phyloP scores from a whole-genome alignment of 2,329 filamentous ascomycete genomes.

The Gaeumannomyces tritici region DNA sequence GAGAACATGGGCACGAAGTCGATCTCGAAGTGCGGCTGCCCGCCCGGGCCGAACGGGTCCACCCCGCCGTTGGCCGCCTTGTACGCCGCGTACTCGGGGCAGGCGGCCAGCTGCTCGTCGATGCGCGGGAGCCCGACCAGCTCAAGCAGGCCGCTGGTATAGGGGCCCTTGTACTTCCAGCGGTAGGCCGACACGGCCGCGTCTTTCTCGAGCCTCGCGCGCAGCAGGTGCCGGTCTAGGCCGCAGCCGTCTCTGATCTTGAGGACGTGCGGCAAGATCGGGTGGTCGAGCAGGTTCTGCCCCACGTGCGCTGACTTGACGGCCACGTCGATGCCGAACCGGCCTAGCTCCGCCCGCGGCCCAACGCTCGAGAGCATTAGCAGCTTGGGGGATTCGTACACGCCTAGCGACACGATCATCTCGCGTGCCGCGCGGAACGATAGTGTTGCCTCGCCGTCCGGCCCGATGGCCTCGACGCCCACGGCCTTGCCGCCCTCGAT shows the following conservation, averaged over 20 bases:
- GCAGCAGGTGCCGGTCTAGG: slow-evolving; percentile 30
- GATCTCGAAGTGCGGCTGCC: slow-evolving; percentile 52
- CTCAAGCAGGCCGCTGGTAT: slow-evolving; percentile 31
- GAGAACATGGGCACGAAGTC: slow-evolving; percentile 52
- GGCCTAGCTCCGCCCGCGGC: slow-evolving; percentile 38
- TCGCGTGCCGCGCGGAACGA: slow-evolving; percentile 26
- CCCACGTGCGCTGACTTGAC: slow-evolving; percentile 53
- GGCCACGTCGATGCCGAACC: slow-evolving; percentile 41
- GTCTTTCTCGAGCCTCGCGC: slow-evolving; percentile 22
- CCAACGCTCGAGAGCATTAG: slow-evolving; percentile 58
- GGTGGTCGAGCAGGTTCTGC: slow-evolving; percentile 54
- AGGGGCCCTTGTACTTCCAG: slow-evolving; percentile 25
- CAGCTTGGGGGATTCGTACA: slow-evolving; percentile 55
- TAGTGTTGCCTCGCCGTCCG: slow-evolving; percentile 25
- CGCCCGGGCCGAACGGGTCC: slow-evolving; percentile 43
- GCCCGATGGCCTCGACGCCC: slow-evolving; percentile 36
- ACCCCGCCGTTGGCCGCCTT: slow-evolving; percentile 30
- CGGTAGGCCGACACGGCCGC: slow-evolving; percentile 25
- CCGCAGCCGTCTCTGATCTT: slow-evolving; percentile 29
- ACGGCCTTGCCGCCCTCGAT: slow-evolving; percentile 33
- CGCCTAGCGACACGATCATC: slow-evolving; percentile 38
- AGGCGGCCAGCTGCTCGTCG: slow-evolving; percentile 40
- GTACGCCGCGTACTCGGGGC: slow-evolving; percentile 32
- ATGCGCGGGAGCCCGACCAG: slow-evolving; percentile 49
- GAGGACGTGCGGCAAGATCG: slow-evolving; percentile 40